A percentile compares a stretch with the other conserved stretches of the same genome.
Conservation (phyloP, 1,284 basidiomycete species). For the Anthracocystis setariae region DNA sequence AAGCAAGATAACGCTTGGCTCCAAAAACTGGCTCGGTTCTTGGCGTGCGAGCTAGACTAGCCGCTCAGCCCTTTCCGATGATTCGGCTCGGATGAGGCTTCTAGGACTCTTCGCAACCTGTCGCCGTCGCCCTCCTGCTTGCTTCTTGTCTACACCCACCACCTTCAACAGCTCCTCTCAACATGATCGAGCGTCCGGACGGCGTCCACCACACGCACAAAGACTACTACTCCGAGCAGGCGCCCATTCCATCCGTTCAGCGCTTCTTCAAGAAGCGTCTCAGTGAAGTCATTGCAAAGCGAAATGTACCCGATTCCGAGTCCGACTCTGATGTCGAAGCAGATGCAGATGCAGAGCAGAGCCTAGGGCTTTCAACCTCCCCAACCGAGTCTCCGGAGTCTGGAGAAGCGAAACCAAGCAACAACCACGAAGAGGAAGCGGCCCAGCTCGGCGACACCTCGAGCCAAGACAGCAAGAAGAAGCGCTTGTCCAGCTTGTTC, state of each 20-base stretch:
- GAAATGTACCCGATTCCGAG: slow-evolving; percentile 27
- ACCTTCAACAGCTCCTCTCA: too few relatives aligned
- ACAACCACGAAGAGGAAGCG: not conserved
- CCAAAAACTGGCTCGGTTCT: too few relatives aligned
- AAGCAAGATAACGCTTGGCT: not conserved
- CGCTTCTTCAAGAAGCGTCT: slow-evolving; percentile 46
- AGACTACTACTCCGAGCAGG: slow-evolving; percentile 42
- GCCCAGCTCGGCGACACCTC: not conserved
- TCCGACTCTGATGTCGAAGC: slow-evolving; percentile 16
- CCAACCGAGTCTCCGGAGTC: not conserved
- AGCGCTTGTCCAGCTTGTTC: slow-evolving; percentile 9
- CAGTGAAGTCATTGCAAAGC: slow-evolving; percentile 35
- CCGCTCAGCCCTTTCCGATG: not conserved
- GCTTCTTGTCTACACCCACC: too few relatives aligned
- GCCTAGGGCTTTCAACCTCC: not conserved
- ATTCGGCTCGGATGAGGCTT: not conserved
- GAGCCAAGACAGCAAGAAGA: not conserved
- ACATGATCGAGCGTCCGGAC: not conserved
- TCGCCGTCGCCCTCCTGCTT: too few relatives aligned
- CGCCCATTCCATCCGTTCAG: slow-evolving; percentile 50
- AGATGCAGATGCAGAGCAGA: slow-evolving; percentile 1
- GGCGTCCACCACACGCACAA: slow-evolving; percentile 26
- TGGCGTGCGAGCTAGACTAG: too few relatives aligned
- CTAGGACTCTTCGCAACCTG: not conserved
- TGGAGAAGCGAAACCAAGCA: not conserved